These are phyloP conservation scores for Trichopus zeylanicus DNA, from an alignment of 116 monocot species.

Conservation along the genomic window DNA sequence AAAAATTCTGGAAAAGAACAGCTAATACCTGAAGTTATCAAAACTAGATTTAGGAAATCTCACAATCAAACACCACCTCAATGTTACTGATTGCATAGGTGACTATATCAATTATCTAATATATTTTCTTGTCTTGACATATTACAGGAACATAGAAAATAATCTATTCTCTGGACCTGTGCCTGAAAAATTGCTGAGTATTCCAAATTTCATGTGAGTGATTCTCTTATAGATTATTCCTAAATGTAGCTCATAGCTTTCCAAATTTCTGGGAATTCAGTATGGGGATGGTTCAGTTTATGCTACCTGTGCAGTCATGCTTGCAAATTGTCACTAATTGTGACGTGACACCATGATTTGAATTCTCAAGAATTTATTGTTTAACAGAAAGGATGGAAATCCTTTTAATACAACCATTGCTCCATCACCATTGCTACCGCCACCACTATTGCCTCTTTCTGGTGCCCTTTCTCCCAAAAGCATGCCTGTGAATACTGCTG, in stretches of 20 bases:
- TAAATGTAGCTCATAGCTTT: neutral
- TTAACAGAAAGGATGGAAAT: slow-evolving; percentile 87
- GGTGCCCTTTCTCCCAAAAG: slow-evolving; percentile 31
- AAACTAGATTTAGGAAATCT: too few species aligned
- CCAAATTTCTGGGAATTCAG: neutral
- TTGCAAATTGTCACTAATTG: too few species aligned
- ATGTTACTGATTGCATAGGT: too few species aligned
- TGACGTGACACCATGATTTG: too few species aligned
- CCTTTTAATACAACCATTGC: slow-evolving; percentile 72
- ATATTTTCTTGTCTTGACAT: slow-evolving; percentile 10
- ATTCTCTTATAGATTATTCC: neutral
- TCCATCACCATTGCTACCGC: slow-evolving; percentile 31
- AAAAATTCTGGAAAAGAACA: too few species aligned
- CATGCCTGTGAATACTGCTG: slow-evolving; percentile 26
- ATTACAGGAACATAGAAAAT: slow-evolving; percentile 83
- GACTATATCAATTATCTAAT: neutral
- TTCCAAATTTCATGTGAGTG: slow-evolving; percentile 84
- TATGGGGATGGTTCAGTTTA: too few species aligned
- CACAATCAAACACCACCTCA: too few species aligned
- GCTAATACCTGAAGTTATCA: too few species aligned
- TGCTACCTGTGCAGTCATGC: too few species aligned
- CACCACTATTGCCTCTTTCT: slow-evolving; percentile 19
- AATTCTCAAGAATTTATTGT: neutral
- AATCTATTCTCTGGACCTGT: slow-evolving; percentile 92
- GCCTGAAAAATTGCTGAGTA: slow-evolving; percentile 60